Evolutionary conservation across 306 rosid species (phyloP), one percentile per base, ranked within the genome.

Genomic region (Astragalus glycyphyllos): DNA sequence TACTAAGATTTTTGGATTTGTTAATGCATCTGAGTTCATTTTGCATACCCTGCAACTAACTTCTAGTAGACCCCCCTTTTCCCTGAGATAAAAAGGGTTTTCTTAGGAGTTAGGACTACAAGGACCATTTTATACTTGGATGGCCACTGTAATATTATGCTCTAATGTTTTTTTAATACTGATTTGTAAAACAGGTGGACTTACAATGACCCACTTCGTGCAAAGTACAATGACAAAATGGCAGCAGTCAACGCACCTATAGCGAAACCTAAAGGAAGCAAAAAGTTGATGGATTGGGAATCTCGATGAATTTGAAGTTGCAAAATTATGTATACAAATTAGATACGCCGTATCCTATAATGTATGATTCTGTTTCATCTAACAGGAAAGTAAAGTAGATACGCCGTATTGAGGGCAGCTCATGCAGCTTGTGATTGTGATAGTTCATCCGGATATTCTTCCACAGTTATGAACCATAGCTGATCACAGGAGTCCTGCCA

Each of bases 151-250:
- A 26, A 9, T 73, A 20, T 20, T 12, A 15, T 63, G 61, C 31
- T 42, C 81, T 74, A 61, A 70, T 54, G 16, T 41, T 64, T 38
- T 68, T 73, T 37, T 23, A 17, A 26, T 67, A 49, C 69, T 76
- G 61, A 44, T 31, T 73, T 79, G 80, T 12, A 14, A 12, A 86
- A 77, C 92, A 93, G 98, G 56, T 94, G 98, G 98, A 94, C 97
- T 11, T 89, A 90, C 86, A 94, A 90, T 14, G 98, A 94, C 71
- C 96, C 98, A 73, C 98, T 94, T 55, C 97, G 97, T 9, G 92
- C 92, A 8, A 94, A 94, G 83, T 94, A 94, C 75, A 87, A 87
- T 16, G 92, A 86, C 11, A 94, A 87, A 83, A 94, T 94, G 98
- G 98, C 97, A 7, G 98, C 96, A 55, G 80, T 94, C 88, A 84